A percentile compares a stretch with the other conserved stretches of the same genome.
Evolutionary conservation across 768 basidiomycete species (phyloP).

Genomic region (Gloeostereum incarnatum): DNA sequence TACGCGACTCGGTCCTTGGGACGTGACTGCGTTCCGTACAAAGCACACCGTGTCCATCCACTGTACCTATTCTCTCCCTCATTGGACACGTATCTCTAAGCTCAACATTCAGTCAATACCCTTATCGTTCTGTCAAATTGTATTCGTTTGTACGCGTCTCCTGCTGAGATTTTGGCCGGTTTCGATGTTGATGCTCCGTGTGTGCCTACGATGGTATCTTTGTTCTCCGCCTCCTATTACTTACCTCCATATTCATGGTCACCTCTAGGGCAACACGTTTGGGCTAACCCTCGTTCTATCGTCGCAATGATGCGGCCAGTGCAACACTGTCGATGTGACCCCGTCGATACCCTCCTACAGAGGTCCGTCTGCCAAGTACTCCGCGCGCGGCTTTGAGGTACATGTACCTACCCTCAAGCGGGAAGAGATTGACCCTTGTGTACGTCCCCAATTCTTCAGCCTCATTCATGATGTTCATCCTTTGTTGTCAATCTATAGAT

Average conservation of each 20-base stretch:
- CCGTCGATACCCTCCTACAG: conserved; percentile 60
- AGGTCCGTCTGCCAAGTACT: conserved; percentile 52
- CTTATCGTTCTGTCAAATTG: conserved; percentile 61
- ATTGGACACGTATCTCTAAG: not conserved
- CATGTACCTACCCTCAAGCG: conserved; percentile 44
- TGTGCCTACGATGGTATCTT: conserved; percentile 37
- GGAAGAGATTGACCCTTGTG: conserved; percentile 49
- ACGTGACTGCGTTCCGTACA: conserved; percentile 56
- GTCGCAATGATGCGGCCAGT: conserved; percentile 59
- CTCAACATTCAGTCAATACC: conserved; percentile 41
- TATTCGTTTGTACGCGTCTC: conserved; percentile 54
- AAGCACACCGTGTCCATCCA: conserved; percentile 61
- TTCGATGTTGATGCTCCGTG: conserved; percentile 63
- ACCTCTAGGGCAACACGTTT: conserved; percentile 36
- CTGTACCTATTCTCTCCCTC: conserved; percentile 24
- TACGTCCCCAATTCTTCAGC: conserved; percentile 14
- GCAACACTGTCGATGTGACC: conserved; percentile 53
- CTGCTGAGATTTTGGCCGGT: conserved; percentile 56
- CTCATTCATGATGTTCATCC: not conserved
- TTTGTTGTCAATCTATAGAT: conserved; percentile 25
- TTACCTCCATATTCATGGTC: not conserved
- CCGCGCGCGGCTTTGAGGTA: conserved; percentile 43
- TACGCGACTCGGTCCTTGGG: conserved; percentile 63
- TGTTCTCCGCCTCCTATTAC: not conserved
- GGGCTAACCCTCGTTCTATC: conserved; percentile 51